Percentiles rank a stretch among this genome's conserved stretches.
Conservation (phyloP, 495 filamentous ascomycete species). For the Aspergillus biplanus region DNA sequence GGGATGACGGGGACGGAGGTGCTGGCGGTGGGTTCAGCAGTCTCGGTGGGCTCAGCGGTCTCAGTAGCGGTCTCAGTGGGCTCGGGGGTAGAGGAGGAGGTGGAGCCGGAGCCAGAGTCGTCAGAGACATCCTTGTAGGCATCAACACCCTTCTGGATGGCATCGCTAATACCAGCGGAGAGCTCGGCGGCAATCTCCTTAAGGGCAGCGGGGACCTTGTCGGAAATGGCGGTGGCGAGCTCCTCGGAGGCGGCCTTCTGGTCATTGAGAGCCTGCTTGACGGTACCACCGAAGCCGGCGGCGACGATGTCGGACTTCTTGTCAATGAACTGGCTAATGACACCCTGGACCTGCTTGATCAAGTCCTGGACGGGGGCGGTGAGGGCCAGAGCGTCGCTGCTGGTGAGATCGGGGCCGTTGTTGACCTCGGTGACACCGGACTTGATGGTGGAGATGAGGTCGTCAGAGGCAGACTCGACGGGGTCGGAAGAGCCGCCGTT, state of each 20-base stretch:
- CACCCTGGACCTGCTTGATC: slow-evolving; percentile 31
- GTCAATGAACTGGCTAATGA: slow-evolving; percentile 34
- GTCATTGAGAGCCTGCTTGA: slow-evolving; percentile 30
- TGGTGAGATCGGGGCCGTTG: slow-evolving; percentile 26
- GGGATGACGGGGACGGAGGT: slow-evolving; percentile 21
- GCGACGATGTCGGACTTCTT: slow-evolving; percentile 42
- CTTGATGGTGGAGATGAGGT: slow-evolving; percentile 39
- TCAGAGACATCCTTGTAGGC: slow-evolving; percentile 26
- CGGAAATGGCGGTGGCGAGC: slow-evolving; percentile 36
- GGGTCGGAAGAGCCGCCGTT: slow-evolving; percentile 32
- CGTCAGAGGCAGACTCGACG: slow-evolving; percentile 37
- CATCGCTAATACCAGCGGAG: slow-evolving; percentile 36
- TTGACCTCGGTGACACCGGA: slow-evolving; percentile 32
- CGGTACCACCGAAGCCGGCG: slow-evolving; percentile 31
- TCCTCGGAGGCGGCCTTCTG: slow-evolving; percentile 36
- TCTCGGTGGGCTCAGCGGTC: slow-evolving; percentile 16
- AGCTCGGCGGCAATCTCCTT: slow-evolving; percentile 31
- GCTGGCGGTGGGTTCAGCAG: slow-evolving; percentile 17
- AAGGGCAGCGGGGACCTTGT: slow-evolving; percentile 37
- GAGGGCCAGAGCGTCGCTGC: slow-evolving; percentile 37
- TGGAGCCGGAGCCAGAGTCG: not conserved
- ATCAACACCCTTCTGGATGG: slow-evolving; percentile 36
- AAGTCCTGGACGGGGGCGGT: slow-evolving; percentile 38
- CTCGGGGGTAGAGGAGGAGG: slow-evolving; percentile 13
- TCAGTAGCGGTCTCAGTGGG: slow-evolving; percentile 15